Percentiles rank a stretch among this genome's conserved stretches.
phyloP scores from a whole-genome alignment of 768 basidiomycete genomes.

The Calvatia gigantea region DNA sequence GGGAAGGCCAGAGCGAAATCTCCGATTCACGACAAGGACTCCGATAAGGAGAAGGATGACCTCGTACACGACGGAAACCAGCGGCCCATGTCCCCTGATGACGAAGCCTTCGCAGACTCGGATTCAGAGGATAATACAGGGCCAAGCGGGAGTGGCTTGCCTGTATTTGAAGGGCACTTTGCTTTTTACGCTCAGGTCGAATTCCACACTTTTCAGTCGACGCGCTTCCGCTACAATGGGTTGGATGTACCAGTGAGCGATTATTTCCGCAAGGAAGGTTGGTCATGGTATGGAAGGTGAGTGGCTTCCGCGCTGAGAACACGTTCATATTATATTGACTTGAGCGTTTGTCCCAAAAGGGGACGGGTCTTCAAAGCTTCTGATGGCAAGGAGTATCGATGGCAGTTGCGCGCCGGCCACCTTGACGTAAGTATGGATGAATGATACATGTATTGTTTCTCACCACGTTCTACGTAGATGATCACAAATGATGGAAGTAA shows the following conservation, averaged over 20 bases:
- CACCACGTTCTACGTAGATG: constrained; percentile 11
- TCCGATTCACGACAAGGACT: neutral
- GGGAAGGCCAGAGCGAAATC: neutral
- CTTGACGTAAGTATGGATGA: constrained; percentile 12
- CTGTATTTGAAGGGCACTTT: neutral
- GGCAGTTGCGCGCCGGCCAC: constrained; percentile 24
- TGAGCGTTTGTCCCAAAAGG: neutral
- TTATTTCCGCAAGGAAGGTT: constrained; percentile 20
- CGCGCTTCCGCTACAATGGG: constrained; percentile 12
- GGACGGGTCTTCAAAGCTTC: constrained; percentile 14
- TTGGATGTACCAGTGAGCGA: neutral
- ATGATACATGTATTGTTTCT: neutral
- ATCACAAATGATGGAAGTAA: constrained; percentile 17
- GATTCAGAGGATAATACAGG: neutral
- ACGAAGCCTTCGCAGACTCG: neutral
- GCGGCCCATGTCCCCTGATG: neutral
- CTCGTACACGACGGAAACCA: neutral
- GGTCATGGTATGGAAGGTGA: constrained; percentile 15
- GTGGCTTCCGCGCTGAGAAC: neutral
- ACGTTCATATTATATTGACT: neutral
- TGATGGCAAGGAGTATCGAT: constrained; percentile 27
- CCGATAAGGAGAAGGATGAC: neutral
- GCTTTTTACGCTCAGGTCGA: constrained; percentile 14
- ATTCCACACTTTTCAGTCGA: constrained; percentile 11
- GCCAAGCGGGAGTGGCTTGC: neutral